These are phyloP conservation scores for Fallopia convolvulus DNA, from an alignment of 148 eudicot species.

Conservation along the genomic window DNA sequence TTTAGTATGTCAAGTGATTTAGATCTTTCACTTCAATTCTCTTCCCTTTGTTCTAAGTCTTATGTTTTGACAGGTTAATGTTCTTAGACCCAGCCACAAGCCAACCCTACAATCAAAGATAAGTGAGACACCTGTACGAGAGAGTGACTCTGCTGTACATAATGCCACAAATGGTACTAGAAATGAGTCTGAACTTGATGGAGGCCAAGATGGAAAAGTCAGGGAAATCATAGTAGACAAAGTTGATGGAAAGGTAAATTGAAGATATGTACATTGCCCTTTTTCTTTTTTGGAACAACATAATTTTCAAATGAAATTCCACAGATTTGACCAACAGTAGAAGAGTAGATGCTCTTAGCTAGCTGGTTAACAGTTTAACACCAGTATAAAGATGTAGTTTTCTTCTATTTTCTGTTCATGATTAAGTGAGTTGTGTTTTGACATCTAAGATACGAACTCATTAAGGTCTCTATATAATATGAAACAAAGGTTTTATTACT, in stretches of 20 bases:
- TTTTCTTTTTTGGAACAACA: background rate
- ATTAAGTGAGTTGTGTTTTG: background rate
- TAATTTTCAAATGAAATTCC: background rate
- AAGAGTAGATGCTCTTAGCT: background rate
- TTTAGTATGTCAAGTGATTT: background rate
- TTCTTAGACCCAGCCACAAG: constrained; percentile 92
- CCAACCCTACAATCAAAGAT: constrained; percentile 66
- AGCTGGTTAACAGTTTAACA: background rate
- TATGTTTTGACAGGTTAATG: constrained; percentile 47
- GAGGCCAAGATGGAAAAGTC: constrained; percentile 64
- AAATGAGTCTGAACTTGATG: constrained; percentile 68
- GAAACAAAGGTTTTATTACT: background rate
- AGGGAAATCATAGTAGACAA: constrained; percentile 78
- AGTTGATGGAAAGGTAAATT: constrained; percentile 38
- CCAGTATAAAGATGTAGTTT: background rate
- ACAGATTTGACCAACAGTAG: background rate
- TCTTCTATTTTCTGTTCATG: background rate
- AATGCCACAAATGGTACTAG: constrained; percentile 64
- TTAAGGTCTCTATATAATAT: background rate
- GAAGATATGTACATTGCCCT: background rate
- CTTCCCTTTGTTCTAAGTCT: constrained; percentile 17
- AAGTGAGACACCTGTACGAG: constrained; percentile 52
- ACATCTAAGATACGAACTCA: background rate
- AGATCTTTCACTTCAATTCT: background rate
- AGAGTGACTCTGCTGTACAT: constrained; percentile 70